Evolutionary conservation across 768 basidiomycete species (phyloP), one percentile per base, ranked within the genome.

Genomic region (Suillus tomentosus): DNA sequence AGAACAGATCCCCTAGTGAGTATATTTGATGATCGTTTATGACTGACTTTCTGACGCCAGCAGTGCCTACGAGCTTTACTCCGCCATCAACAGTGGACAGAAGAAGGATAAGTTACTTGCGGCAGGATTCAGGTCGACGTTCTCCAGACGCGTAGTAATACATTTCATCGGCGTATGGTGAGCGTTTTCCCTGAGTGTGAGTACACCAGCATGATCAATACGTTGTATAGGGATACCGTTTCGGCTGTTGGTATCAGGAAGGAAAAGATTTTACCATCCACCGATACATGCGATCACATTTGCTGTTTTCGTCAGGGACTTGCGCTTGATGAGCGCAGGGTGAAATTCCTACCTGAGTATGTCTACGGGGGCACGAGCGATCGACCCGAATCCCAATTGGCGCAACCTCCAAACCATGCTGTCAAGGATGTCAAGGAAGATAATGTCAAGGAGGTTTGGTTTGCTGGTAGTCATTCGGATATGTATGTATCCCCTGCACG

Each of bases 91-190:
- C 14, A 70, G 70, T 31, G 66, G 69, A 61, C 66, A 48, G 13
- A 60, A 61, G 4, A n/a, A 67, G 34, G 55, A 73, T 64, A 61
- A 75, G 58, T 66, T 63, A 48, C 55, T 78, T 24, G 60, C 71
- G 17, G 57, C 62, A 42, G 64, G 63, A 14, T 81, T 82, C 67
- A 79, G 74, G 47, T 63, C 67, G 34, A 75, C 79, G 3, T 81
- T 80, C 57, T 79, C 78, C 47, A 66, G 71, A 56, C 62, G 74
- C 11, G 77, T 80, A 43, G 71, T 68, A 27, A 75, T 81, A 3
- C 80, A 83, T 67, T 83, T 83, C 59, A 70, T 82, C 7, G 82
- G 82, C 5, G 78, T 74, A 24, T 83, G 82, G 82, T 82, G 55
- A 43, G 73, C 68, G 47, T 65, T 11, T 37, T 43, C 14, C 1